A percentile compares a stretch with the other conserved stretches of the same genome.
These are phyloP conservation scores for Clonostachys rhizophaga DNA, from an alignment of 2,329 filamentous ascomycete genomes.

Conservation along the genomic window DNA sequence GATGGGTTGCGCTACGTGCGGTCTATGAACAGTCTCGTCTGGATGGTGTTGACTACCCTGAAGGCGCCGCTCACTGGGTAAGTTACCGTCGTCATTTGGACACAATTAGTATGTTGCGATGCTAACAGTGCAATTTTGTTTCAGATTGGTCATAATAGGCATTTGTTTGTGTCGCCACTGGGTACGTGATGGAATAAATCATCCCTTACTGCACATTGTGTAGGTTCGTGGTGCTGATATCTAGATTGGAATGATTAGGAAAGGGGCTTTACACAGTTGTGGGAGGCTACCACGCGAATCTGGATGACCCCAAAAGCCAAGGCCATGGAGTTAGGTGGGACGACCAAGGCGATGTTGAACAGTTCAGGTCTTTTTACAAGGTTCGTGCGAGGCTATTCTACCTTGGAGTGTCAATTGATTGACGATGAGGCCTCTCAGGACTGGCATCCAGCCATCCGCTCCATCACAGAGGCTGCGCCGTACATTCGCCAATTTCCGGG, in stretches of 20 bases:
- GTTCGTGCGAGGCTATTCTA: neutral
- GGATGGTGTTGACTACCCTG: slow-evolving; percentile 27
- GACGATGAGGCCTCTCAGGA: slow-evolving; percentile 6
- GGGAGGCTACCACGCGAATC: slow-evolving; percentile 29
- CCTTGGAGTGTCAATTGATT: no score
- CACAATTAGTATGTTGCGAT: neutral
- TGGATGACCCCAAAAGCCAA: slow-evolving; percentile 18
- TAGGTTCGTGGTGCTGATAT: neutral
- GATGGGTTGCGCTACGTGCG: slow-evolving; percentile 36
- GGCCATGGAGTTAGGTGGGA: slow-evolving; percentile 28
- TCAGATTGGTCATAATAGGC: slow-evolving; percentile 6
- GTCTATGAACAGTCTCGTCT: slow-evolving; percentile 35
- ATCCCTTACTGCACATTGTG: neutral
- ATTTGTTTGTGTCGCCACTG: slow-evolving; percentile 34
- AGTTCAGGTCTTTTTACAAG: slow-evolving; percentile 27
- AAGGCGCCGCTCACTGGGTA: slow-evolving; percentile 10
- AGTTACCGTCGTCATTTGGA: neutral
- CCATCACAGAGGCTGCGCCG: slow-evolving; percentile 32
- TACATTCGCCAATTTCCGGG: slow-evolving; percentile 35
- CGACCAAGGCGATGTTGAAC: slow-evolving; percentile 23
- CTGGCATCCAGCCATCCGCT: slow-evolving; percentile 34
- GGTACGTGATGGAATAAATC: slow-evolving; percentile 12
- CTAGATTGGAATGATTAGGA: neutral
- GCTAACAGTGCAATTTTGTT: no score
- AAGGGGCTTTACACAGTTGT: slow-evolving; percentile 34